These are phyloP conservation scores for Fusarium liriodendri DNA, from an alignment of 2,329 filamentous ascomycete genomes.

Conservation along the genomic window DNA sequence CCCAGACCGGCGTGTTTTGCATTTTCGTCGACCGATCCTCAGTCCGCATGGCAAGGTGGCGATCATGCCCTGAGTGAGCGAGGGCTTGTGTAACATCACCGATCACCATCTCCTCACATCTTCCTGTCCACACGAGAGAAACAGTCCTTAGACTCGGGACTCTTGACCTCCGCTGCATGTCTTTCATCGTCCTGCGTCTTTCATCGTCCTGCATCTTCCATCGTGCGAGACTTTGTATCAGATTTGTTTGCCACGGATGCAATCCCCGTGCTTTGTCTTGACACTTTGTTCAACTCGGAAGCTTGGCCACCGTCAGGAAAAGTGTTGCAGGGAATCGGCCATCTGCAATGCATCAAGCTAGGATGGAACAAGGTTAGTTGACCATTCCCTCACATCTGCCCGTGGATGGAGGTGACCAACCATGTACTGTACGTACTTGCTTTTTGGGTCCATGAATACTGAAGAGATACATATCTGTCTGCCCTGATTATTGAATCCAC, in stretches of 20 bases:
- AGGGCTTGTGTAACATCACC: constrained; percentile 31
- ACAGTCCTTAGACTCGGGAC: constrained; percentile 5
- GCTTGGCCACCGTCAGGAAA: constrained; percentile 10
- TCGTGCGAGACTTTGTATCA: constrained; percentile 6
- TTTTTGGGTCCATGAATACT: constrained; percentile 11
- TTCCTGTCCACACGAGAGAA: neutral
- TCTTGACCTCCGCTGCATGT: constrained; percentile 19
- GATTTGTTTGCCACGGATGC: neutral
- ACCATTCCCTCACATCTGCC: constrained; percentile 12
- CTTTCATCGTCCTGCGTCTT: constrained; percentile 6
- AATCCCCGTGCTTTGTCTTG: constrained; percentile 8
- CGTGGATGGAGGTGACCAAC: constrained; percentile 5
- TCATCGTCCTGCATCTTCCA: neutral
- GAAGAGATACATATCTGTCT: neutral
- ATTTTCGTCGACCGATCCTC: constrained; percentile 17
- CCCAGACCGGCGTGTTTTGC: constrained; percentile 7
- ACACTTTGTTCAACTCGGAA: constrained; percentile 4
- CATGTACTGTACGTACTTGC: constrained; percentile 4
- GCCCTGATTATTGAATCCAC: neutral
- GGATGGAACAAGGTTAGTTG: constrained; percentile 16
- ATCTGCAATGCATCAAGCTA: constrained; percentile 19
- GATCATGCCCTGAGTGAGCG: constrained; percentile 26
- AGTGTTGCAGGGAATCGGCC: constrained; percentile 17
- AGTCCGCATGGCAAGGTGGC: constrained; percentile 9
- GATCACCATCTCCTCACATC: constrained; percentile 2